Percentiles rank a stretch among this genome's conserved stretches.
Evolutionary conservation across 768 basidiomycete species (phyloP).

Genomic region (Amanita molliuscula): DNA sequence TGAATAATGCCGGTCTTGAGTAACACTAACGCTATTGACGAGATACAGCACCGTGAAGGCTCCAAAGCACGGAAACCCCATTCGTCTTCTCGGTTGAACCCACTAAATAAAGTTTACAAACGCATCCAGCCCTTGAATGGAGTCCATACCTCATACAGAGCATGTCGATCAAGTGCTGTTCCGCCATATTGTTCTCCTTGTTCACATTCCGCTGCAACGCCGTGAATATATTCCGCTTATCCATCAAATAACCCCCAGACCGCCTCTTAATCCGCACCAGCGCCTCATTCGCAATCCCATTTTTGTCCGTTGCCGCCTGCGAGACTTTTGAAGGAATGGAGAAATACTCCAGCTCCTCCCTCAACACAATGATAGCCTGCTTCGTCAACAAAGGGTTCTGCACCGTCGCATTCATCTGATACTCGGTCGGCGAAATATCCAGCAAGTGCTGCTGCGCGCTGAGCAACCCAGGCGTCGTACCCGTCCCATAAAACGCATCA

Average conservation of each 20-base stretch:
- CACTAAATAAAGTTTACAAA: constrained; percentile 36
- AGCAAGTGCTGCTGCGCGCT: constrained; percentile 71
- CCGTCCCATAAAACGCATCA: constrained; percentile 86
- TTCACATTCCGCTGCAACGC: constrained; percentile 98
- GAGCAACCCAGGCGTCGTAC: constrained; percentile 60
- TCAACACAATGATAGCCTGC: constrained; percentile 96
- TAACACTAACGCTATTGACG: constrained; percentile 93
- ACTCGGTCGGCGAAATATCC: constrained; percentile 55
- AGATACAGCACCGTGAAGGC: constrained; percentile 94
- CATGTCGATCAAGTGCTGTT: constrained; percentile 99
- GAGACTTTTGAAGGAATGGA: constrained; percentile 77
- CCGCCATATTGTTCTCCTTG: constrained; percentile 97
- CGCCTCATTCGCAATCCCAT: constrained; percentile 70
- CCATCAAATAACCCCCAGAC: constrained; percentile 82
- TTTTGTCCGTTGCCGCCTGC: constrained; percentile 55
- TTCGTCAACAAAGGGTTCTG: constrained; percentile 92
- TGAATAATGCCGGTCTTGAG: constrained; percentile 96
- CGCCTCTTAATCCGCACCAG: constrained; percentile 75
- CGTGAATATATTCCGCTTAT: constrained; percentile 89
- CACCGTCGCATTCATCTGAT: constrained; percentile 37
- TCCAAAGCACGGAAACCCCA: constrained; percentile 98
- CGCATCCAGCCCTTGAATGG: neutral
- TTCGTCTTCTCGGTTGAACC: constrained; percentile 93
- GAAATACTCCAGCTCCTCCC: constrained; percentile 98
- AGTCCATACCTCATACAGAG: constrained; percentile 89